Percentiles rank a stretch among this genome's conserved stretches.
Evolutionary conservation across 2,329 filamentous ascomycete genomes (phyloP).

Genomic region (Pseudocercospora pini-densiflorae): DNA sequence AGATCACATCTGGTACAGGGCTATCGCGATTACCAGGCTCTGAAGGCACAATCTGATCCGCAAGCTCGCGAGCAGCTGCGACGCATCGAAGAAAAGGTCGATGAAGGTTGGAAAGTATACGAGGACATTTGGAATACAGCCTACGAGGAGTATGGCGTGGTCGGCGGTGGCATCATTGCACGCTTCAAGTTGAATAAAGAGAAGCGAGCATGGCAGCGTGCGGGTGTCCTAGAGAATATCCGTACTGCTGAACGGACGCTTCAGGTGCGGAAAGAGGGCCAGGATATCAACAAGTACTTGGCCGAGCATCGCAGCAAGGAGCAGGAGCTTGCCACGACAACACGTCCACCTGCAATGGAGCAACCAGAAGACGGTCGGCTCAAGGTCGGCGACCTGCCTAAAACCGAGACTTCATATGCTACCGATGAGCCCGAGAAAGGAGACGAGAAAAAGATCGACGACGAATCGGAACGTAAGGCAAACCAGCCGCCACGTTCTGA

Average conservation of each 20-base stretch:
- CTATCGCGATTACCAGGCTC: conserved; percentile 33
- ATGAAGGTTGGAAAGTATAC: conserved; percentile 40
- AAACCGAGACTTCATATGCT: conserved; percentile 3
- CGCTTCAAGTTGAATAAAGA: conserved; percentile 30
- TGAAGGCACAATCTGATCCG: conserved; percentile 24
- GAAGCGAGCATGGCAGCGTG: conserved; percentile 37
- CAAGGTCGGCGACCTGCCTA: conserved; percentile 11
- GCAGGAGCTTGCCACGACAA: conserved; percentile 33
- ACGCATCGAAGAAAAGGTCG: conserved; percentile 28
- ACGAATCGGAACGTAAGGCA: conserved; percentile 1
- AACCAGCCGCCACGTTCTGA: background rate
- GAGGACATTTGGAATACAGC: conserved; percentile 39
- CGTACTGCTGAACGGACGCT: conserved; percentile 37
- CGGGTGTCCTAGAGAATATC: conserved; percentile 41
- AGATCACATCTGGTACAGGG: conserved; percentile 40
- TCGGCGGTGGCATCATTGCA: conserved; percentile 29
- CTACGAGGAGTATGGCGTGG: conserved; percentile 26
- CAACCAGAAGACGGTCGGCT: conserved; percentile 17
- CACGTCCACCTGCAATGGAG: conserved; percentile 36
- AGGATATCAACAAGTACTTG: conserved; percentile 38
- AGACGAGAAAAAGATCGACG: background rate
- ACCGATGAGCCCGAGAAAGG: background rate
- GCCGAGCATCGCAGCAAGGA: conserved; percentile 31
- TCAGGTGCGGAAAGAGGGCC: conserved; percentile 31
- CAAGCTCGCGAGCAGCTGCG: conserved; percentile 23